Base-by-base conservation (phyloP, 2,329 filamentous ascomycete species). In the Talaromyces sp. region DNA sequence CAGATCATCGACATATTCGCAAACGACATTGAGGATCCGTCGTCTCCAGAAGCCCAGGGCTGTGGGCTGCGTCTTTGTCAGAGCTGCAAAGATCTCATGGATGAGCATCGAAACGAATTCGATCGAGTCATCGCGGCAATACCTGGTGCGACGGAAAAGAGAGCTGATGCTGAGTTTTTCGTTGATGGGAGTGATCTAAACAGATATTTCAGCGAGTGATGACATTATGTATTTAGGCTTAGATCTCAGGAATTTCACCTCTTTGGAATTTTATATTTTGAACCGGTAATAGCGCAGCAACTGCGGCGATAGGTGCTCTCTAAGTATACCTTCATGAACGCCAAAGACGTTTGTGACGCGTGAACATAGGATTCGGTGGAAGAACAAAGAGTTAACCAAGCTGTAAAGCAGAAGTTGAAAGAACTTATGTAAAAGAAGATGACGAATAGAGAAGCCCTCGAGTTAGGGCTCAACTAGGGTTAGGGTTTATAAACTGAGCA, bases 1-100 rank as follows among this genome's bases (percentile, higher is more conserved):
- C 69, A 73, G n/a, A 22, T 27, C 0, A 27, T 67, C 0, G 62
- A 66, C 45, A 63, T 63, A 13, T 70, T 66, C 37, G 65, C 64
- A 47, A 63, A 68, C 16, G 61, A 68, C 8, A 52, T 68, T 61
- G 63, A 45, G 8, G 3, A 67, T n/a, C 11, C 59, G 10, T 57
- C 41, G 3, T 68, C 66, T 1, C 52, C 50, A 11, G 61, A 68
- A 22, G 67, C 61, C 2, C 27, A 57, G 8, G 73, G 75, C 0
- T 77, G 75, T 54, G 73, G 74, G 0, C 64, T 78, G 13, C 31
- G 72, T 8, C 69, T 77, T 3, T 77, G 76, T 47, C 68, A 72
- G 27, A 37, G 50, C 9, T 77, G 75, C 47, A 68, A 68, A 19
- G 22, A 61, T 11, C 45, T 73, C 16, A 64, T 71, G 52, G 60